phyloP scores from a whole-genome alignment of 2,329 filamentous ascomycete genomes.

The Botrytis cinerea region DNA sequence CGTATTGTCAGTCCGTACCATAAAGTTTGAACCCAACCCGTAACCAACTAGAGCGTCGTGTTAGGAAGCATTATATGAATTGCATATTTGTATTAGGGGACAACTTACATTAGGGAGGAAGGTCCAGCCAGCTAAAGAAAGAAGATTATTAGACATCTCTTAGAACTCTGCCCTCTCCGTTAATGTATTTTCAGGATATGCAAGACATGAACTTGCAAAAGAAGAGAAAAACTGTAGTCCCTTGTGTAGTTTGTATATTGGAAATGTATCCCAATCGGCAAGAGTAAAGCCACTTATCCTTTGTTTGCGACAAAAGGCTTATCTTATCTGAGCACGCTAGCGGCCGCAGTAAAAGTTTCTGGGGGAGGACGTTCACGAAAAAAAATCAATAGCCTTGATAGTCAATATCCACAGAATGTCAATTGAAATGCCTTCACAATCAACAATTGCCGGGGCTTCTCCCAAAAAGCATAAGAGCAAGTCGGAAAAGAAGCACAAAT shows the following conservation, averaged over 20 bases:
- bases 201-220: constrained; percentile 4
- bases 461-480: constrained; percentile 39
- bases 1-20: constrained; percentile 89
- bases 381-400: constrained; percentile 15
- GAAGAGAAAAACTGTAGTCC: background rate
- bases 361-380: constrained; percentile 7
- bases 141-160: constrained; percentile 42
- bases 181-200: background rate
- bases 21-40: constrained; percentile 73
- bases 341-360: constrained; percentile 25
- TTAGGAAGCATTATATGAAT: constrained; percentile 24
- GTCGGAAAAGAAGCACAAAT: constrained; percentile 42
- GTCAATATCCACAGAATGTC: constrained; percentile 29
- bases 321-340: constrained; percentile 23
- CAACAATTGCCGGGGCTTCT: constrained; percentile 27
- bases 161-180: background rate
- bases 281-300: constrained; percentile 23
- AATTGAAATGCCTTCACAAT: constrained; percentile 33
- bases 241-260: background rate
- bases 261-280: constrained; percentile 20
- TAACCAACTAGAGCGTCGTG: constrained; percentile 64
- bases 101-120: constrained; percentile 59
- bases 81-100: background rate
- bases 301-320: background rate
- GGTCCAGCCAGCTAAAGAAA: constrained; percentile 62